Percentiles rank a stretch among this genome's conserved stretches.
Conservation (phyloP, 352 stramenopile genomes). For the Globisporangium carolinianum region DNA sequence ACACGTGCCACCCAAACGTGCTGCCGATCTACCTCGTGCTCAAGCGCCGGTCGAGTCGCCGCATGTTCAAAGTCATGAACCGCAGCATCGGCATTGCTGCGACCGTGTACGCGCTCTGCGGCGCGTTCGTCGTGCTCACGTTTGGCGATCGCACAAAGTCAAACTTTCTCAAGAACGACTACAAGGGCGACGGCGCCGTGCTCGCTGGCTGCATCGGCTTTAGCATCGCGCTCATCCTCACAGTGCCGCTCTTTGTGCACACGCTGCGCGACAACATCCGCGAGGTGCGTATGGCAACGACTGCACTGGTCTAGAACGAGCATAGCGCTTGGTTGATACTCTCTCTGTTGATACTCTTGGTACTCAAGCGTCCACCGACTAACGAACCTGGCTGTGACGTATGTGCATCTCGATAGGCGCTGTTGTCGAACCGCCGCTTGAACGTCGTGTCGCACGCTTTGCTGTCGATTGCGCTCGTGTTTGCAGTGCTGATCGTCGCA, state of each 20-base stretch:
- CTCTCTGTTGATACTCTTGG: no score
- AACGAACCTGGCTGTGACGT: not conserved
- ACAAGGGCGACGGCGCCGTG: constrained; percentile 62
- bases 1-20: constrained; percentile 86
- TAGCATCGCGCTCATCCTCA: constrained; percentile 76
- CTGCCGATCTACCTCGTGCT: constrained; percentile 87
- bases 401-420: constrained; percentile 11
- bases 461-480: constrained; percentile 32
- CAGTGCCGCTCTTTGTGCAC: constrained; percentile 80
- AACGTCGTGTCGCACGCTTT: constrained; percentile 36
- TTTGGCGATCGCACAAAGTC: constrained; percentile 71
- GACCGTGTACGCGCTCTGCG: constrained; percentile 68
- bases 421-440: constrained; percentile 43
- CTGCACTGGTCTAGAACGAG: no score
- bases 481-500: constrained; percentile 51
- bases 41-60: constrained; percentile 68
- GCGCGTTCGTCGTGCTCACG: constrained; percentile 80
- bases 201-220: constrained; percentile 70
- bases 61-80: constrained; percentile 88
- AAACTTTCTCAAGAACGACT: constrained; percentile 88
- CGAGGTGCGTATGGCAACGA: constrained; percentile 21
- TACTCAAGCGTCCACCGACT: not conserved
- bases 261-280: constrained; percentile 79
- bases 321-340: no score
- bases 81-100: constrained; percentile 74